These are phyloP conservation scores for Reutealis trisperma DNA, from an alignment of 345 rosid species.

Conservation along the genomic window DNA sequence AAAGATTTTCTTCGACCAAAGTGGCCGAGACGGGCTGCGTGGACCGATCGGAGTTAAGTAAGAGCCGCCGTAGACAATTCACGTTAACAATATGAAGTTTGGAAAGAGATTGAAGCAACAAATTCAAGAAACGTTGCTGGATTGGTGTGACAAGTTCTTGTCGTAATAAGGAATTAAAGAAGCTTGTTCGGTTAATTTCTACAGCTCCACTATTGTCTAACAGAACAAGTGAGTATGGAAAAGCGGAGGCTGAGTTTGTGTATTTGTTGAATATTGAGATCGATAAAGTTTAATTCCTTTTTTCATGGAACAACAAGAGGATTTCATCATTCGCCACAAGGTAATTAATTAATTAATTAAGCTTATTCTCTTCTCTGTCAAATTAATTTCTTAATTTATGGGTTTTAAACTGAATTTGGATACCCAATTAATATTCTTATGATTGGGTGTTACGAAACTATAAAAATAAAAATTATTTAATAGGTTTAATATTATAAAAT, in stretches of 20 bases:
- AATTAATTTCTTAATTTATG: too few species aligned
- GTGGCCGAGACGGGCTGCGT: constrained; percentile 22
- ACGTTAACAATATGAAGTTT: constrained; percentile 94
- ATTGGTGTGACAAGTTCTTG: constrained; percentile 75
- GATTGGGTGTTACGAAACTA: too few species aligned
- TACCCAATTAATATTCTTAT: too few species aligned
- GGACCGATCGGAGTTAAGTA: constrained; percentile 58
- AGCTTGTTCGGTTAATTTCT: constrained; percentile 56
- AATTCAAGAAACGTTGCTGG: constrained; percentile 70
- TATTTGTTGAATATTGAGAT: constrained; percentile 66
- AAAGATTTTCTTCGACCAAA: constrained; percentile 41
- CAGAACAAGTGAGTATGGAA: constrained; percentile 23
- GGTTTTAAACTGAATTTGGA: neutral
- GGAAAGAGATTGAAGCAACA: constrained; percentile 86
- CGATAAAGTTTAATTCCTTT: constrained; percentile 84
- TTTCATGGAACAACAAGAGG: constrained; percentile 89
- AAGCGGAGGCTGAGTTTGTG: constrained; percentile 56
- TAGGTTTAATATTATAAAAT: too few species aligned
- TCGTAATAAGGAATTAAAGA: constrained; percentile 79
- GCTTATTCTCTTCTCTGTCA: neutral
- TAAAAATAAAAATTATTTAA: too few species aligned
- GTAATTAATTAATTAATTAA: constrained; percentile 25
- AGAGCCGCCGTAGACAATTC: constrained; percentile 77
- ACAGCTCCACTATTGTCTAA: constrained; percentile 28
- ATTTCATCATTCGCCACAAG: constrained; percentile 76